Conservation (phyloP, 768 basidiomycete species). For the Boletus edulis region DNA sequence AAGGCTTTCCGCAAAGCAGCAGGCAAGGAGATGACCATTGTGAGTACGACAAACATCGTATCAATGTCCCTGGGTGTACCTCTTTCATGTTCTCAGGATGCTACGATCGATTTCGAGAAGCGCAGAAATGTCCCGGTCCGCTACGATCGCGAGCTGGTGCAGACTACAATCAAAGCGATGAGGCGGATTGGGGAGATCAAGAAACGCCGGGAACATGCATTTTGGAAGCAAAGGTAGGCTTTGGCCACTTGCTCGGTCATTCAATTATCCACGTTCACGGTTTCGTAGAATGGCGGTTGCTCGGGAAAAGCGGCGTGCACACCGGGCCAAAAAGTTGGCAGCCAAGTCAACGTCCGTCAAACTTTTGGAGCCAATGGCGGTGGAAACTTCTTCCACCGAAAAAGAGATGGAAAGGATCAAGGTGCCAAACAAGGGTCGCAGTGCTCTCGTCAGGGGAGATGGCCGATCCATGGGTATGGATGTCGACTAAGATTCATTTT, state of each 20-base stretch:
- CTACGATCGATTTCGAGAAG: conserved; percentile 99
- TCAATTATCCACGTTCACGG: neutral
- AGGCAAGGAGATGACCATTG: conserved; percentile 99
- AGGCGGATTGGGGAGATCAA: conserved; percentile 93
- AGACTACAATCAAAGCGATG: conserved; percentile 95
- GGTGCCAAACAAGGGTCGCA: conserved; percentile 57
- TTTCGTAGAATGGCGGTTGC: conserved; percentile 75
- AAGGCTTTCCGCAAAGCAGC: conserved; percentile 99
- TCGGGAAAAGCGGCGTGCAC: conserved; percentile 72
- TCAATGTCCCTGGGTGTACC: neutral
- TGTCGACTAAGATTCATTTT: conserved; percentile 46
- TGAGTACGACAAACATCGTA: conserved; percentile 38
- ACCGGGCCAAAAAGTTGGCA: conserved; percentile 64
- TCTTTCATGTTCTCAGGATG: conserved; percentile 60
- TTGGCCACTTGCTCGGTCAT: neutral
- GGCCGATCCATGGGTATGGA: conserved; percentile 93
- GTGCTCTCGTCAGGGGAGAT: conserved; percentile 77
- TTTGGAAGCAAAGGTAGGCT: conserved; percentile 90
- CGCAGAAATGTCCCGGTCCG: conserved; percentile 95
- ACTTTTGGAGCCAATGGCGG: conserved; percentile 61
- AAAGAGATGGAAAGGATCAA: conserved; percentile 78
- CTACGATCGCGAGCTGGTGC: conserved; percentile 91
- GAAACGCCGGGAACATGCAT: conserved; percentile 83
- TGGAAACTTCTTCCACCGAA: conserved; percentile 41
- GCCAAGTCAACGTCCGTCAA: conserved; percentile 54